Evolutionary conservation across 805 yeast genomes (phyloP).

Genomic region (Metschnikowia koreensis): DNA sequence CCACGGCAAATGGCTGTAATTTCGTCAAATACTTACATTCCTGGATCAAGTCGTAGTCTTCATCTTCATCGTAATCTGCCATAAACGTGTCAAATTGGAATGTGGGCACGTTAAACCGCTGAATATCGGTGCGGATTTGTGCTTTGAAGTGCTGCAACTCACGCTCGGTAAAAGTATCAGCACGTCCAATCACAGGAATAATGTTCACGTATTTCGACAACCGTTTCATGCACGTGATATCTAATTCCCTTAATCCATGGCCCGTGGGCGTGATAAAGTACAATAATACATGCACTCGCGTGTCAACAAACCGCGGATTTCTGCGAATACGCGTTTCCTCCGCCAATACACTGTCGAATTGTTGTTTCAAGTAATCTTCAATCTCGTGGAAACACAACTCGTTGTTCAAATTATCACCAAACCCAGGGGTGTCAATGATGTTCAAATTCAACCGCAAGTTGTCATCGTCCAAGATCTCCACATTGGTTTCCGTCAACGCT

Average conservation of each 20-base stretch:
- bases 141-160: conserved; percentile 64
- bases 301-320: conserved; percentile 77
- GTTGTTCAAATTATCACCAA: conserved; percentile 74
- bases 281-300: conserved; percentile 73
- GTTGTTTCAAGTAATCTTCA: conserved; percentile 66
- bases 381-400: conserved; percentile 66
- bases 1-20: conserved; percentile 74
- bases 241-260: conserved; percentile 76
- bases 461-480: conserved; percentile 61
- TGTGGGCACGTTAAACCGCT: conserved; percentile 66
- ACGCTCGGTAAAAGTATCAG: conserved; percentile 70
- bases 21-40: conserved; percentile 61
- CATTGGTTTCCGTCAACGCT: conserved; percentile 64
- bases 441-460: conserved; percentile 55
- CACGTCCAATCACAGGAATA: conserved; percentile 77
- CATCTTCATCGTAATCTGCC: conserved; percentile 61
- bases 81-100: conserved; percentile 63
- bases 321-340: conserved; percentile 86
- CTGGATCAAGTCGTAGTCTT: conserved; percentile 71
- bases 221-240: conserved; percentile 65
- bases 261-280: conserved; percentile 80
- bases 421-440: conserved; percentile 71
- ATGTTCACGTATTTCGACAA: conserved; percentile 75
- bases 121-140: conserved; percentile 60
- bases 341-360: conserved; percentile 72